phyloP scores from a whole-genome alignment of 1,139 yeast species.

The Pichia sp. region DNA sequence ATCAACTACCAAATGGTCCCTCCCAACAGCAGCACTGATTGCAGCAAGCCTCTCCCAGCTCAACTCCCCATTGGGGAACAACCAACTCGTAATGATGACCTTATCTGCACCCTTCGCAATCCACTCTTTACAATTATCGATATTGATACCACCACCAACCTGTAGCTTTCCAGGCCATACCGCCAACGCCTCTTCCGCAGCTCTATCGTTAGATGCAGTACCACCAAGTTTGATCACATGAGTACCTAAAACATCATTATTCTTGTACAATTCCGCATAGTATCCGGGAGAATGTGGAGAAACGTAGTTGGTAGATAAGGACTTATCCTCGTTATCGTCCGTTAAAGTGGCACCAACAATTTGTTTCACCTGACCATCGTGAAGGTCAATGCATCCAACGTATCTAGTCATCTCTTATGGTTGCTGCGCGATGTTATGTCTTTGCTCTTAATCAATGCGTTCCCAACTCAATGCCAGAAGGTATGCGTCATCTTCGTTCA shows the following conservation, averaged over 20 bases:
- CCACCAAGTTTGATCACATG: conserved; percentile 92
- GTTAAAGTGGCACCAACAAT: conserved; percentile 89
- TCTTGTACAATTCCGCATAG: conserved; percentile 66
- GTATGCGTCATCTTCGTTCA: no score
- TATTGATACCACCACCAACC: conserved; percentile 88
- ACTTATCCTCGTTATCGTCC: conserved; percentile 36
- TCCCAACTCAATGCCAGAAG: neutral
- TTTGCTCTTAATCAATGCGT: neutral
- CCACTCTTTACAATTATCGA: conserved; percentile 71
- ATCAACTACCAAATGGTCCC: conserved; percentile 72
- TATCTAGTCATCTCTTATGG: conserved; percentile 61
- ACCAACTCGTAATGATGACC: conserved; percentile 89
- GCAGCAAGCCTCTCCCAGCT: conserved; percentile 45
- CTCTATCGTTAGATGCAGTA: conserved; percentile 64
- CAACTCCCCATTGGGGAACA: conserved; percentile 60
- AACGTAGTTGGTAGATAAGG: conserved; percentile 69
- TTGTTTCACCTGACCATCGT: conserved; percentile 91
- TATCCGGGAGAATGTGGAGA: conserved; percentile 67
- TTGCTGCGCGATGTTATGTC: neutral
- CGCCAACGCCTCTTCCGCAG: conserved; percentile 67
- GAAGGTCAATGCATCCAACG: conserved; percentile 94
- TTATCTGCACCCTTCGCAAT: conserved; percentile 61
- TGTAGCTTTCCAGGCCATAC: conserved; percentile 75
- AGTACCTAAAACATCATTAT: conserved; percentile 58
- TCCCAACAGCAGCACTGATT: conserved; percentile 51